A percentile compares a stretch with the other conserved stretches of the same genome.
These are phyloP conservation scores for Apiotrichum akiyoshidainum DNA, from an alignment of 1,284 basidiomycete species.

Conservation along the genomic window DNA sequence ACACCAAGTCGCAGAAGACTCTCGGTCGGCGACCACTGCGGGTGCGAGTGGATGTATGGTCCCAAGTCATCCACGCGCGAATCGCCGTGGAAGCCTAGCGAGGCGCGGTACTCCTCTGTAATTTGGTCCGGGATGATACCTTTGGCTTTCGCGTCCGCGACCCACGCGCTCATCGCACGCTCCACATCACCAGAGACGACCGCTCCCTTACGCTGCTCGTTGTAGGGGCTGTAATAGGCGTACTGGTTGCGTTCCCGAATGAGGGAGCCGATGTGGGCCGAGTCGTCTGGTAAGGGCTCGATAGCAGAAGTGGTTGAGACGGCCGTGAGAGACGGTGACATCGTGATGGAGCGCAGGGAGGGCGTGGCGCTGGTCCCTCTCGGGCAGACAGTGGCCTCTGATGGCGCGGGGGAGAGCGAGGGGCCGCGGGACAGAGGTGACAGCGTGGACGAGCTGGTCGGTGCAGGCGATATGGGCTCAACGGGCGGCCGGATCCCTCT, in stretches of 20 bases:
- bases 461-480: conserved; percentile 9
- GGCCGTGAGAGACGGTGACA: conserved; percentile 10
- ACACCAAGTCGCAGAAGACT: conserved; percentile 32
- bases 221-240: conserved; percentile 14
- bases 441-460: conserved; percentile 1
- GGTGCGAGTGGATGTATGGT: conserved; percentile 20
- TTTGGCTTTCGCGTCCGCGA: conserved; percentile 12
- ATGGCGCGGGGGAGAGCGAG: not conserved
- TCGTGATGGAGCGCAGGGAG: conserved; percentile 13
- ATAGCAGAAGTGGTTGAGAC: not conserved
- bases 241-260: conserved; percentile 36
- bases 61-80: conserved; percentile 23
- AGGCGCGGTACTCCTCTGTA: conserved; percentile 22
- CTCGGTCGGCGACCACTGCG: conserved; percentile 31
- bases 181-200: conserved; percentile 21
- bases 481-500: not conserved
- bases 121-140: conserved; percentile 25
- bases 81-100: conserved; percentile 29
- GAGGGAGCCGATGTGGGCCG: conserved; percentile 27
- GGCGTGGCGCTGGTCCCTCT: not conserved
- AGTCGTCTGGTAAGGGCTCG: not conserved
- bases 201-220: conserved; percentile 13
- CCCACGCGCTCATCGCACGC: conserved; percentile 28
- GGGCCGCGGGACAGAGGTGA: not conserved
- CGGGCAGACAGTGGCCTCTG: not conserved